Base-by-base conservation (phyloP, 2,329 filamentous ascomycete genomes). In the Claviceps fusiformis region DNA sequence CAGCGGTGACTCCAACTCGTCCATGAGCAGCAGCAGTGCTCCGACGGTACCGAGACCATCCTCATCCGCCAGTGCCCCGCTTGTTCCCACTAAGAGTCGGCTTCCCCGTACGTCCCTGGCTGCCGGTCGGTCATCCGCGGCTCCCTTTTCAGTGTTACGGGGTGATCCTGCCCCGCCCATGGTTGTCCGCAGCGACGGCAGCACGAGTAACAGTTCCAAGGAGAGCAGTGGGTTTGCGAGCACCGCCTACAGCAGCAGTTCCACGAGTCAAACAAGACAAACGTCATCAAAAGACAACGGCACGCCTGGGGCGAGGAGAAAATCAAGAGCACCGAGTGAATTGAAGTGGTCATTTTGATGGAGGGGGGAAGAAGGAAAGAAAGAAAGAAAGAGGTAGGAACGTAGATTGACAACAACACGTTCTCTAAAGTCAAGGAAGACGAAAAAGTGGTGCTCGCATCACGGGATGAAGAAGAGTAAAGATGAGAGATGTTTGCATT, bases 161-260 rank as follows among this genome's bases (percentile, higher is more conserved):
- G 56, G 52, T 29, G 61, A 62, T 27, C 55, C 56, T 7, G 56
- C 50, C 2, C 55, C 65, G 1, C 64, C 67, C 27, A 65, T 68
- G 62, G 65, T 69, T 10, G 62, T 66, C 31, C 66, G 70, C 45
- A 71, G 69, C 55, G 68, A 73, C 33, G 72, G 71, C 63, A 68
- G 65, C 53, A 37, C 35, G 35, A 37, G 35, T 10, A 45, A 27
- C 63, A 68, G 65, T 56, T 69, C 71, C 61, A 71, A 71, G 62
- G 69, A 73, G 59, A 71, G 71, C 55, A 57, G 51, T 46, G 55
- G 29, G 15, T 17, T 10, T 29, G 27, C 33, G 19, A 33, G 35
- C 35, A 17, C 41, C 15, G 24, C 51, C 17, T 15, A 45, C n/a
- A 29, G 29, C 51, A 46, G 51, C 39, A 24, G 50, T 11, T 19